Percentiles rank a stretch among this genome's conserved stretches.
Conservation (phyloP, 83 land plant species). For the Thuja plicata region DNA sequence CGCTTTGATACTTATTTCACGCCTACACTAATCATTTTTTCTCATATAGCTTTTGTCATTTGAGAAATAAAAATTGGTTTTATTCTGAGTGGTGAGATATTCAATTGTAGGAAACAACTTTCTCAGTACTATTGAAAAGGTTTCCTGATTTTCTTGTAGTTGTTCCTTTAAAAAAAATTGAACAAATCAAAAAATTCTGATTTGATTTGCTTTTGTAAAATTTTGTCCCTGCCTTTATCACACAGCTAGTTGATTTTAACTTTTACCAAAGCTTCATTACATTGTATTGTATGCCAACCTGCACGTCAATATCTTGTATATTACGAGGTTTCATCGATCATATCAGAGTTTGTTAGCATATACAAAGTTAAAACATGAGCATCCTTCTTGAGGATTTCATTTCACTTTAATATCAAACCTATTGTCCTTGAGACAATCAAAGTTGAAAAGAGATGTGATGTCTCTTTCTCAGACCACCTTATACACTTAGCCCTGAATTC, state of each 20-base stretch:
- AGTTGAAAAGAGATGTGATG: no score
- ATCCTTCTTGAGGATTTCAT: neutral
- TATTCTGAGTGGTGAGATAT: neutral
- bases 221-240: neutral
- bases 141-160: neutral
- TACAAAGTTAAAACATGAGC: neutral
- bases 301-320: neutral
- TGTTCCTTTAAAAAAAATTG: no score
- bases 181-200: no score
- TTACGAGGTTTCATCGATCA: neutral
- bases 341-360: neutral
- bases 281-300: neutral
- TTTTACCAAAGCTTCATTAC: neutral
- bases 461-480: no score
- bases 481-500: no score
- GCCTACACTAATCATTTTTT: no score
- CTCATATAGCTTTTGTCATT: neutral
- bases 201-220: no score
- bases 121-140: no score
- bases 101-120: neutral
- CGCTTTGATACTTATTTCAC: neutral
- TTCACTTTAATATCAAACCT: neutral
- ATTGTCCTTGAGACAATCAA: neutral
- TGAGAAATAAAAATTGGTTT: neutral
- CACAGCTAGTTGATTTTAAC: neutral